Percentiles rank a stretch among this genome's conserved stretches.
phyloP scores from a whole-genome alignment of 331 rosid species.

The Telfairia occidentalis region DNA sequence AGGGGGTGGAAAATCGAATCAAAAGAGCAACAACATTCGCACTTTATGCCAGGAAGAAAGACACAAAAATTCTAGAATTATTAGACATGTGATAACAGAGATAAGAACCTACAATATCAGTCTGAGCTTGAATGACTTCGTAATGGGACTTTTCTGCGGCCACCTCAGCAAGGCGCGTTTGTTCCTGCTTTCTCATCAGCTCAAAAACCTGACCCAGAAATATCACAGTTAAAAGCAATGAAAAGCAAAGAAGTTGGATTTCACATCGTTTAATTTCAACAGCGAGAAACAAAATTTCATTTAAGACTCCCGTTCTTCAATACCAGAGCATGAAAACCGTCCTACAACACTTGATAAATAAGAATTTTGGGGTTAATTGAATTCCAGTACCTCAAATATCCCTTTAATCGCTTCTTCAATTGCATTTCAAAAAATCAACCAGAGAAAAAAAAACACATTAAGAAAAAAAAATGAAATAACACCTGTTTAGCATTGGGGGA shows the following conservation, averaged over 20 bases:
- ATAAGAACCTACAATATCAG: slow-evolving; percentile 53
- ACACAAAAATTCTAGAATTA: background rate
- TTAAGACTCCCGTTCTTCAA: background rate
- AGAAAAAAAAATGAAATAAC: background rate
- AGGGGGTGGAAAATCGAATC: background rate
- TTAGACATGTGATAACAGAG: background rate
- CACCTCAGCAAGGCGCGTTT: slow-evolving; percentile 62
- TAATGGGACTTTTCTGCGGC: slow-evolving; percentile 69
- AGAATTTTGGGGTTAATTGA: background rate
- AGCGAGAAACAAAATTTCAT: background rate
- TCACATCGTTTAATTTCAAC: background rate
- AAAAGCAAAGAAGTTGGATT: background rate
- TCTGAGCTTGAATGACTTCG: slow-evolving; percentile 61
- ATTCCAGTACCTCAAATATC: background rate
- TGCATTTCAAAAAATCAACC: background rate
- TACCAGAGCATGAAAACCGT: background rate
- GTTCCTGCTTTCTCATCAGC: slow-evolving; percentile 72
- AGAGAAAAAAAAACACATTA: background rate
- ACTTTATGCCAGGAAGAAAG: background rate
- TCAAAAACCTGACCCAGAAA: slow-evolving; percentile 53
- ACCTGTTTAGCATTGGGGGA: slow-evolving; percentile 64
- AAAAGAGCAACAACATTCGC: background rate
- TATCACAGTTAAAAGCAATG: slow-evolving; percentile 7
- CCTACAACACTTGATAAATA: background rate
- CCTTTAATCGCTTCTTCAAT: background rate